phyloP scores from a whole-genome alignment of 352 stramenopile genomes.

The Globisporangium sylvaticum region DNA sequence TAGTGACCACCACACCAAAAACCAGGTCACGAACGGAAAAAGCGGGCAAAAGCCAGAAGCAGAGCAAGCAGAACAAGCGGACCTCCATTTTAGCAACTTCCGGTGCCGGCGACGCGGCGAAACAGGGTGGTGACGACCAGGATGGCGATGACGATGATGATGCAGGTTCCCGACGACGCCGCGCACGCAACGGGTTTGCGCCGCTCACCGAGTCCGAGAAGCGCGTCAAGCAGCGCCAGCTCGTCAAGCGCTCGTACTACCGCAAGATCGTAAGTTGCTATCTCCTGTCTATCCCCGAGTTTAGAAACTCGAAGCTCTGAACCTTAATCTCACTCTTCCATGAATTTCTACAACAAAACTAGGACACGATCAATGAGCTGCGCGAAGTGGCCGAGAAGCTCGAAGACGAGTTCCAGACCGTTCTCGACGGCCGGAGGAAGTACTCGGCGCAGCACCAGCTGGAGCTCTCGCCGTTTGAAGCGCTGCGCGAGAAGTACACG shows the following conservation, averaged over 20 bases:
- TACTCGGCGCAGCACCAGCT: conserved; percentile 11
- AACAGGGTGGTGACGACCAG: not conserved
- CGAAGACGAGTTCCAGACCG: conserved; percentile 40
- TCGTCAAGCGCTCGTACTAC: conserved; percentile 73
- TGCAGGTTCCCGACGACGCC: conserved; percentile 9
- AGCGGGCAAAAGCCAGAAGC: not conserved
- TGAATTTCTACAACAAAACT: no score
- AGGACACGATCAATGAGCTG: conserved; percentile 57
- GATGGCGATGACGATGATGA: not conserved
- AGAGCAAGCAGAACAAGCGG: not conserved
- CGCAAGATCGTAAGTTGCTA: conserved; percentile 55
- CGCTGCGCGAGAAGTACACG: conserved; percentile 45
- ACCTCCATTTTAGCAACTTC: not conserved
- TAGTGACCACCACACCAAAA: not conserved
- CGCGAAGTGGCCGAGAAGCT: conserved; percentile 42
- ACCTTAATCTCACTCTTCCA: no score
- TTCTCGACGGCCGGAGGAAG: conserved; percentile 22
- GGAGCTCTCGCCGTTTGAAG: conserved; percentile 22
- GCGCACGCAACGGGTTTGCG: conserved; percentile 25
- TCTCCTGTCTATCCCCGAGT: not conserved
- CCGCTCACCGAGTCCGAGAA: conserved; percentile 54
- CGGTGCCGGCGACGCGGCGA: not conserved
- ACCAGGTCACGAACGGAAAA: not conserved
- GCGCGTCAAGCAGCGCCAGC: conserved; percentile 59
- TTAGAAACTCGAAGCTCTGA: no score